A percentile compares a stretch with the other conserved stretches of the same genome.
Evolutionary conservation across 208 protist species (phyloP).

Genomic region (Leishmania tarentolae): DNA sequence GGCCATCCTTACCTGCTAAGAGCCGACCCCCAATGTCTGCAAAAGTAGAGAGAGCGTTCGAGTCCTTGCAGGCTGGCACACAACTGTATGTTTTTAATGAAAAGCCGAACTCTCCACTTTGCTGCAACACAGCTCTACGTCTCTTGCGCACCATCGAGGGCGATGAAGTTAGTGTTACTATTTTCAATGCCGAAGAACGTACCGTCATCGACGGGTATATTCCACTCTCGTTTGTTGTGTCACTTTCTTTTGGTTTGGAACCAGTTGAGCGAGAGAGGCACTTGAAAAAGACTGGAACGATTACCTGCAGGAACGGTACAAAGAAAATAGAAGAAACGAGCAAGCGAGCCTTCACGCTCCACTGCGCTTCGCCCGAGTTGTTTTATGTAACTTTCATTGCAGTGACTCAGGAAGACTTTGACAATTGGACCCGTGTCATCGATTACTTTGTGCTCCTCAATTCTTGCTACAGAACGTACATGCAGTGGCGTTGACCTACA

Average conservation of each 20-base stretch:
- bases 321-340: constrained; percentile 25
- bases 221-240: constrained; percentile 46
- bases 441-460: constrained; percentile 56
- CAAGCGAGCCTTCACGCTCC: constrained; percentile 49
- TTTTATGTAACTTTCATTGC: constrained; percentile 66
- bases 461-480: constrained; percentile 21
- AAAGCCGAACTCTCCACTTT: constrained; percentile 31
- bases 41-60: constrained; percentile 32
- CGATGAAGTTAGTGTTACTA: constrained; percentile 53
- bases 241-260: constrained; percentile 40
- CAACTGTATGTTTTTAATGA: constrained; percentile 57
- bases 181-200: constrained; percentile 40
- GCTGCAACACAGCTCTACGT: constrained; percentile 43
- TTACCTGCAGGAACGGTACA: constrained; percentile 27
- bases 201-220: constrained; percentile 54
- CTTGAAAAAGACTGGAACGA: constrained; percentile 23
- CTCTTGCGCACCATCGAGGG: constrained; percentile 42
- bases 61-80: constrained; percentile 39
- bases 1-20: constrained; percentile 36
- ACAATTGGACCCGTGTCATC: constrained; percentile 39
- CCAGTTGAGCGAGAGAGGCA: constrained; percentile 32
- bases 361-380: constrained; percentile 46
- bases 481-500: constrained; percentile 11
- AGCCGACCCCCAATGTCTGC: constrained; percentile 36
- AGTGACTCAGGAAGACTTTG: constrained; percentile 36